Conservation (phyloP, 2,329 filamentous ascomycete species). For the Curvularia spicifera region DNA sequence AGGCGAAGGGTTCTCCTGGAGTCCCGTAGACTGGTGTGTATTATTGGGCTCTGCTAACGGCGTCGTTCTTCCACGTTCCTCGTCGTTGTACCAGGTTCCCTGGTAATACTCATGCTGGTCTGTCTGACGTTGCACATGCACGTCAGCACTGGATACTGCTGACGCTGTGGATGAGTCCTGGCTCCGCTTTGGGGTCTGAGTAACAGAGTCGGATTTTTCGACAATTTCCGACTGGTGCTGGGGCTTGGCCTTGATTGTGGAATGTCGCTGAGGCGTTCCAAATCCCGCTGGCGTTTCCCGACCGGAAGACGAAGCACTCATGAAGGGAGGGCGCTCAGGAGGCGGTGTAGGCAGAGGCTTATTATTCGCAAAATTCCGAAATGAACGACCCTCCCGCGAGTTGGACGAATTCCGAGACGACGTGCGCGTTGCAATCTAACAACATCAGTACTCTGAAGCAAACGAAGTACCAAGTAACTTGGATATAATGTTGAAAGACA, state of each 20-base stretch:
- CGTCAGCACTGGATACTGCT: conserved; percentile 22
- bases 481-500: background rate
- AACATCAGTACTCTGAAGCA: conserved; percentile 18
- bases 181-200: conserved; percentile 28
- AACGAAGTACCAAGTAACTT: conserved; percentile 1
- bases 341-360: conserved; percentile 47
- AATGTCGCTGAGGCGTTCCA: conserved; percentile 23
- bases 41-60: conserved; percentile 23
- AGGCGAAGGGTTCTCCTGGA: conserved; percentile 20
- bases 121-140: conserved; percentile 23
- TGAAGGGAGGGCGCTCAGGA: conserved; percentile 37
- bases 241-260: conserved; percentile 22
- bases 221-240: conserved; percentile 26
- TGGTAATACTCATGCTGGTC: conserved; percentile 32
- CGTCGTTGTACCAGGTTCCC: conserved; percentile 31
- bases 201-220: conserved; percentile 28
- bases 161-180: conserved; percentile 23
- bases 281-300: conserved; percentile 25
- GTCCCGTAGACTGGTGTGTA: conserved; percentile 22
- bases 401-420: conserved; percentile 48
- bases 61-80: conserved; percentile 22
- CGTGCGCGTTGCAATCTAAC: conserved; percentile 47
- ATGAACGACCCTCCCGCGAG: conserved; percentile 42
- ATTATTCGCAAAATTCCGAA: conserved; percentile 44
- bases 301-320: conserved; percentile 25